phyloP scores from a whole-genome alignment of 352 stramenopile species.

The Pythium vanterpoolii region DNA sequence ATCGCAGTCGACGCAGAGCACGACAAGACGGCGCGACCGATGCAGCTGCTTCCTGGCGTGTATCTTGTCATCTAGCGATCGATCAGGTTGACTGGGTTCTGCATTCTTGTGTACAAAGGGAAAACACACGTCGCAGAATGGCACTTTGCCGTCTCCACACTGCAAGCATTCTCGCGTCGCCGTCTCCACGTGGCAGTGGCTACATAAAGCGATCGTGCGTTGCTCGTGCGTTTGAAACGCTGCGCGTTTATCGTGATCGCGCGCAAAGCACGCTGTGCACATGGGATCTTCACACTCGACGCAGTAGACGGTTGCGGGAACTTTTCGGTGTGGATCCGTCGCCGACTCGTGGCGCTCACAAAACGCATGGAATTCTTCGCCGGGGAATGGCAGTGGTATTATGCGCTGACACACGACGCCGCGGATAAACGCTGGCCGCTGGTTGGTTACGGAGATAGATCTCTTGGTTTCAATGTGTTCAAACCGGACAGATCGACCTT shows the following conservation, averaged over 20 bases:
- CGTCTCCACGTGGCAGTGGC: slow-evolving; percentile 49
- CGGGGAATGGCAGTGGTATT: slow-evolving; percentile 64
- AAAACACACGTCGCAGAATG: slow-evolving; percentile 70
- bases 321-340: slow-evolving; percentile 14
- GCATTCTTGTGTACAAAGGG: slow-evolving; percentile 38
- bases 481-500: slow-evolving; percentile 35
- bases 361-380: slow-evolving; percentile 63
- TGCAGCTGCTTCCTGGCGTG: slow-evolving; percentile 22
- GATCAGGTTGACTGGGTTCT: too few relatives aligned
- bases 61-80: neutral
- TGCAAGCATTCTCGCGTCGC: slow-evolving; percentile 61
- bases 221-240: slow-evolving; percentile 43
- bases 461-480: slow-evolving; percentile 40
- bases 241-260: slow-evolving; percentile 51
- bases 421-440: slow-evolving; percentile 52
- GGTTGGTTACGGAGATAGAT: slow-evolving; percentile 17
- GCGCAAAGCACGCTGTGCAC: slow-evolving; percentile 56
- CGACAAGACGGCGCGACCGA: slow-evolving; percentile 43
- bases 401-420: slow-evolving; percentile 41
- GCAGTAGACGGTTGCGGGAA: slow-evolving; percentile 55
- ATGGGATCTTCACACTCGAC: slow-evolving; percentile 68
- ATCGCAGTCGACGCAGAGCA: slow-evolving; percentile 65
- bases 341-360: slow-evolving; percentile 64
- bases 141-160: slow-evolving; percentile 59
- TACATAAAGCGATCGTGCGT: slow-evolving; percentile 40